Conservation (phyloP, 2,329 filamentous ascomycete genomes). For the Colletotrichum siamense region DNA sequence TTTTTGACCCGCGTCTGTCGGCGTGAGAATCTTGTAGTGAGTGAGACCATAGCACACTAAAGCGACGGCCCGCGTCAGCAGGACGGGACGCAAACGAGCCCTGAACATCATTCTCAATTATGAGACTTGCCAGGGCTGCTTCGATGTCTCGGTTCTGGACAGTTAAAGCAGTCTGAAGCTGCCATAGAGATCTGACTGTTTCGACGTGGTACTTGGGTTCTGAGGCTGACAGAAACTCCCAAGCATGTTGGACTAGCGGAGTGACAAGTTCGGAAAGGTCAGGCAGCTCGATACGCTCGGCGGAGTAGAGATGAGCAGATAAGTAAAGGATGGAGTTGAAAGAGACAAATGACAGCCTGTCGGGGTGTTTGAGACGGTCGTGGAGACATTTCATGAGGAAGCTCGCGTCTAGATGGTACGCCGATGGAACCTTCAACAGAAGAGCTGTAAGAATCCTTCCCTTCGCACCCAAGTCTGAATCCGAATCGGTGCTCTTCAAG, state of each 20-base stretch:
- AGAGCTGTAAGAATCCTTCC: constrained; percentile 65
- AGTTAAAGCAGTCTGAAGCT: constrained; percentile 77
- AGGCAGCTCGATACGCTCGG: constrained; percentile 54
- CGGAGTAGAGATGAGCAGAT: constrained; percentile 59
- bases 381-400: constrained; percentile 57
- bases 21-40: constrained; percentile 61
- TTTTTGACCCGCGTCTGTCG: constrained; percentile 46
- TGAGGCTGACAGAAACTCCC: constrained; percentile 80
- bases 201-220: constrained; percentile 95
- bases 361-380: constrained; percentile 44
- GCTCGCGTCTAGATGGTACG: constrained; percentile 48
- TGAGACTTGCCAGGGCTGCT: constrained; percentile 74
- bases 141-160: constrained; percentile 76
- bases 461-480: constrained; percentile 59
- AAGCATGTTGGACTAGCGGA: constrained; percentile 74
- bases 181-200: constrained; percentile 84
- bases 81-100: constrained; percentile 53
- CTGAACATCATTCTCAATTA: constrained; percentile 60
- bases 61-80: constrained; percentile 71
- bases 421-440: constrained; percentile 55
- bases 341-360: constrained; percentile 52
- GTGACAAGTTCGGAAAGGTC: constrained; percentile 69
- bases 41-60: constrained; percentile 84
- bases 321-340: constrained; percentile 67
- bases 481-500: constrained; percentile 44